Evolutionary conservation across 1,284 basidiomycete species (phyloP), one percentile per base, ranked within the genome.

Genomic region (Coniferiporia weirii): DNA sequence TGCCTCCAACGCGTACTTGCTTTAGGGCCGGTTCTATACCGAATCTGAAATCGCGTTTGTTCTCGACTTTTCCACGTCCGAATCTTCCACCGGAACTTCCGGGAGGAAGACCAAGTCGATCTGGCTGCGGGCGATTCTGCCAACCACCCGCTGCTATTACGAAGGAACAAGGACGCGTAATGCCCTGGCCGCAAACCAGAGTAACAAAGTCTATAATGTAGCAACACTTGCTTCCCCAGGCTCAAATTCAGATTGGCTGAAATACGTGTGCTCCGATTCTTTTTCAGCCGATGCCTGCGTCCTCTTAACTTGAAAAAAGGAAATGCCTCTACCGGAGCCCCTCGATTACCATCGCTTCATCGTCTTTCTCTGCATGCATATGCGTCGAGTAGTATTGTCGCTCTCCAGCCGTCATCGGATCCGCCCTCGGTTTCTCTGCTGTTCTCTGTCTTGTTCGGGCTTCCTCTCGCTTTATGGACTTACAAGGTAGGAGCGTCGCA

Each of bases 371-470:
- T 38, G 19, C 27, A 27, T 27, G 27, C 27, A 2, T 27, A 27
- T 12, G 46, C 32, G 4, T 36, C 46, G 36, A 56, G 34, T 36
- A 22, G 45, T 9, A 32, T 57, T 5, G 13, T 55, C 20, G 27
- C 58, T 13, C 35, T 53, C 22, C 32, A 56, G 17, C 58, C 53
- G 27, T 44, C 52, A 15, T 22, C 58, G 13, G 47, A 55, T 3
- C 20, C 52, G 20, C 58, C 58, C 7, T 60, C 58, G 15, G 20
- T 55, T 15, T 60, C 58, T 43, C 47, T 60, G 46, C n/a, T 55
- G 19, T 17, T 60, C 17, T 54, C 58, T 32, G 45, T 60, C 15
- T 13, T 60, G 22, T 9, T 60, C 27, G 58, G 58, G 6, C 58
- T 60, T 4, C 58, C 58, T 3, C 13, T 55, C 4, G 53, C 47